phyloP scores from a whole-genome alignment of 2,329 filamentous ascomycete genomes.

The Nannizzia gypsea region DNA sequence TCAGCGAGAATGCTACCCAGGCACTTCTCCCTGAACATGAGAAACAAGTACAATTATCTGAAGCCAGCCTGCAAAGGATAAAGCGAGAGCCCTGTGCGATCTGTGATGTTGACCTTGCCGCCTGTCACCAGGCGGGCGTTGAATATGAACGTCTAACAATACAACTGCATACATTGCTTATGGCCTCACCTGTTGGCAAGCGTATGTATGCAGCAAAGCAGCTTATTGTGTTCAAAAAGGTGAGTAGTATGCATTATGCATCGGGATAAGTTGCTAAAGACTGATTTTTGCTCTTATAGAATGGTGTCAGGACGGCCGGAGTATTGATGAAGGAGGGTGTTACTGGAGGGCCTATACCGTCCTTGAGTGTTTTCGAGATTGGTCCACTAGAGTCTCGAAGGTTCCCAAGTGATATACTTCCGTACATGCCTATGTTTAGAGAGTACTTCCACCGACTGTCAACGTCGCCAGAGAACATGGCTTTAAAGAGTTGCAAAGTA shows the following conservation, averaged over 20 bases:
- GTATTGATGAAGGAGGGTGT: slow-evolving; percentile 67
- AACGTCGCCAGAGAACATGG: slow-evolving; percentile 53
- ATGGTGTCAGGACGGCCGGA: slow-evolving; percentile 71
- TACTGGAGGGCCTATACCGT: slow-evolving; percentile 53
- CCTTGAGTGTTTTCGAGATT: slow-evolving; percentile 68
- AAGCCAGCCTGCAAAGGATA: slow-evolving; percentile 81
- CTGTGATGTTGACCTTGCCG: slow-evolving; percentile 69
- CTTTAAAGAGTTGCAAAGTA: slow-evolving; percentile 56
- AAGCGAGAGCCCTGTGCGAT: slow-evolving; percentile 72
- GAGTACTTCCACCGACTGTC: slow-evolving; percentile 56
- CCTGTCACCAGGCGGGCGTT: slow-evolving; percentile 70
- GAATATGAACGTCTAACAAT: slow-evolving; percentile 67
- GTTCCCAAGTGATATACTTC: slow-evolving; percentile 72
- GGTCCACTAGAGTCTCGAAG: slow-evolving; percentile 55
- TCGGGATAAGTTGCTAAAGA: neutral
- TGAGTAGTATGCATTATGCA: slow-evolving; percentile 17
- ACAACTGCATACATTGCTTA: slow-evolving; percentile 63
- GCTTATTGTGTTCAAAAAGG: slow-evolving; percentile 67
- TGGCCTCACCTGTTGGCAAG: slow-evolving; percentile 71
- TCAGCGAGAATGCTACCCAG: slow-evolving; percentile 95
- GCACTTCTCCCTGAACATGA: slow-evolving; percentile 89
- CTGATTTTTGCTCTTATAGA: slow-evolving; percentile 33
- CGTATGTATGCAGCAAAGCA: slow-evolving; percentile 65
- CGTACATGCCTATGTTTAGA: slow-evolving; percentile 64
- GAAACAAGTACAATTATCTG: slow-evolving; percentile 81